Conservation (phyloP, 2,329 filamentous ascomycete species). For the Stagonosporopsis cucurbitacearum region DNA sequence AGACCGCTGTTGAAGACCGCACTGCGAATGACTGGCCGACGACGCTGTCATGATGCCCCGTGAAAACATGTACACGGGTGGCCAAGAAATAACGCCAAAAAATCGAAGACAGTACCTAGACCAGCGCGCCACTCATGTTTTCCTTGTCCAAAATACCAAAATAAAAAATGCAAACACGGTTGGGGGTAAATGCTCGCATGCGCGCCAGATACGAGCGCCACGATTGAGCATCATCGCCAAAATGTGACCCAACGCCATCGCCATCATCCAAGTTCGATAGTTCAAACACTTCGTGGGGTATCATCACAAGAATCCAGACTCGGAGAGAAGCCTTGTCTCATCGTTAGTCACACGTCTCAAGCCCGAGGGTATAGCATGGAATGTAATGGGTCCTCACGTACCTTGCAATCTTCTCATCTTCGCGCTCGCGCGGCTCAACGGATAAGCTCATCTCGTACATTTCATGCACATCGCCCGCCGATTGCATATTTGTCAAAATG, state of each 20-base stretch:
- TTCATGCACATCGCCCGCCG: constrained; percentile 93
- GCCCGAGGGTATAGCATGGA: constrained; percentile 16
- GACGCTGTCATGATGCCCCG: neutral
- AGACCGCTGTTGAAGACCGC: neutral
- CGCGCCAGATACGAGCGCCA: constrained; percentile 11
- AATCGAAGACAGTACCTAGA: neutral
- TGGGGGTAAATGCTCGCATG: constrained; percentile 1
- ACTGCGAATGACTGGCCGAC: neutral
- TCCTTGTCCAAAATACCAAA: constrained; percentile 15
- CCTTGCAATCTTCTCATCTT: constrained; percentile 99
- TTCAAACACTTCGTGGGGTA: constrained; percentile 45
- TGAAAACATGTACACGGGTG: neutral
- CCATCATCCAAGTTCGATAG: constrained; percentile 20
- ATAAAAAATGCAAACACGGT: constrained; percentile 17
- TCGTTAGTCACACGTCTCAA: constrained; percentile 11
- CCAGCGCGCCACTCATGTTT: constrained; percentile 1
- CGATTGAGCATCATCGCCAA: constrained; percentile 10
- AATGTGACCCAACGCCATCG: constrained; percentile 19
- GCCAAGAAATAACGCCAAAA: neutral
- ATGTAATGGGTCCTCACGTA: constrained; percentile 52
- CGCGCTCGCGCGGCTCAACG: constrained; percentile 92
- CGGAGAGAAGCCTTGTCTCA: constrained; percentile 58
- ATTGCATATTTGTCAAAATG: constrained; percentile 94
- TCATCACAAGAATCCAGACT: constrained; percentile 62
- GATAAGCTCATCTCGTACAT: constrained; percentile 98